phyloP scores from a whole-genome alignment of 257 asterid species.

The Solanum tacnaense region DNA sequence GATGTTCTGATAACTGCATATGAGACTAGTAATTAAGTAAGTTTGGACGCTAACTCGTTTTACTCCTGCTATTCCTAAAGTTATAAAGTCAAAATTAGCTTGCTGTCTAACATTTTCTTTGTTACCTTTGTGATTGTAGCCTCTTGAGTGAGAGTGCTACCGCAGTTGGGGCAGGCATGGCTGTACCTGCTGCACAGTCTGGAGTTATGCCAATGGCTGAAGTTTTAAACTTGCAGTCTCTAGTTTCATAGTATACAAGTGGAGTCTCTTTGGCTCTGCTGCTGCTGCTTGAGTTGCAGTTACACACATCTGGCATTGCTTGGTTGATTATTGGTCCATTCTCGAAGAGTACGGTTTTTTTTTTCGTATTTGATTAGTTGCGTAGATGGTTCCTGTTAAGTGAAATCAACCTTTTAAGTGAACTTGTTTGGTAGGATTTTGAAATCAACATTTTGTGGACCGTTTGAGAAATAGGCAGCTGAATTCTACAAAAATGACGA shows the following conservation, averaged over 20 bases:
- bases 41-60: not conserved
- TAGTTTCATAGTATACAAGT: not conserved
- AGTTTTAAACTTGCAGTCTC: conserved; percentile 52
- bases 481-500: no score
- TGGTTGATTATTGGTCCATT: not conserved
- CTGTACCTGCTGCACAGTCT: conserved; percentile 56
- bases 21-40: conserved; percentile 84
- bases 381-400: not conserved
- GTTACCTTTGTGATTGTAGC: conserved; percentile 22
- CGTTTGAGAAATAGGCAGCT: no score
- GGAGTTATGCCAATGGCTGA: conserved; percentile 74
- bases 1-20: conserved; percentile 77
- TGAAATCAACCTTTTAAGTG: no score
- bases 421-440: not conserved
- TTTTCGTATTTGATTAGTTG: not conserved
- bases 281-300: not conserved
- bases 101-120: not conserved
- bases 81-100: not conserved
- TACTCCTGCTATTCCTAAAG: not conserved
- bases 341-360: not conserved
- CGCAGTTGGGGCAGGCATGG: conserved; percentile 68
- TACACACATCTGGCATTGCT: not conserved
- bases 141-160: conserved; percentile 74
- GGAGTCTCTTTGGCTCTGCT: no score
- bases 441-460: not conserved